Conservation (phyloP, 352 stramenopile genomes). For the Phytophthora boehmeriae region DNA sequence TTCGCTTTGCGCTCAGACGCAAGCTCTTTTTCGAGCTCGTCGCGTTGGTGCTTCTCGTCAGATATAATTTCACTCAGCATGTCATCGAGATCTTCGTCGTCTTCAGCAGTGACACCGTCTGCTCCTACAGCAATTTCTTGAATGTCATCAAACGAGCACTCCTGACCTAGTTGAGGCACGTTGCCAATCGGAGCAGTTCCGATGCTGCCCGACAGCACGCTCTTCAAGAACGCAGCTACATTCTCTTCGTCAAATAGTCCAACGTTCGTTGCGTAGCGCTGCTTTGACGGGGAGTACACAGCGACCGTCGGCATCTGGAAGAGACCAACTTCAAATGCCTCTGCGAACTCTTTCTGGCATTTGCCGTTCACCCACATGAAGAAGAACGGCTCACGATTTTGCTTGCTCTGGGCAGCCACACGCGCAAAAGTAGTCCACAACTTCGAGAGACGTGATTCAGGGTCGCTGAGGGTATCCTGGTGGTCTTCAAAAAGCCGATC, state of each 20-base stretch:
- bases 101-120: slow-evolving; percentile 35
- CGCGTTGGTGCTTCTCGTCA: slow-evolving; percentile 67
- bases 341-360: slow-evolving; percentile 72
- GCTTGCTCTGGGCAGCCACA: slow-evolving; percentile 54
- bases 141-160: slow-evolving; percentile 59
- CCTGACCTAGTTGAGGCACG: slow-evolving; percentile 45
- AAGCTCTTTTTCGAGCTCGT: slow-evolving; percentile 56
- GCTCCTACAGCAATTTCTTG: slow-evolving; percentile 30
- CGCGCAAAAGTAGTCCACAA: slow-evolving; percentile 43
- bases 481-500: slow-evolving; percentile 81
- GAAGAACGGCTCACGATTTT: slow-evolving; percentile 60
- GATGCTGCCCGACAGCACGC: slow-evolving; percentile 73
- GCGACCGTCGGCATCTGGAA: slow-evolving; percentile 82
- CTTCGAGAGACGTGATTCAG: slow-evolving; percentile 50
- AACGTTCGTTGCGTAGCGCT: slow-evolving; percentile 73
- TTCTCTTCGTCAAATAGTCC: slow-evolving; percentile 72
- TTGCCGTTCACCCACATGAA: slow-evolving; percentile 84
- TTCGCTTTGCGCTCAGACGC: slow-evolving; percentile 41
- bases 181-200: slow-evolving; percentile 51
- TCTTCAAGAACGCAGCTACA: slow-evolving; percentile 54
- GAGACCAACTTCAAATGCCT: slow-evolving; percentile 66
- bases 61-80: slow-evolving; percentile 77
- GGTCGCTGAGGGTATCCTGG: slow-evolving; percentile 45
- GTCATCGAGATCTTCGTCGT: slow-evolving; percentile 65
- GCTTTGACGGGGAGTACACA: slow-evolving; percentile 79